Base-by-base conservation (phyloP, 2,329 filamentous ascomycete genomes). In the Hypoxylon sp. region DNA sequence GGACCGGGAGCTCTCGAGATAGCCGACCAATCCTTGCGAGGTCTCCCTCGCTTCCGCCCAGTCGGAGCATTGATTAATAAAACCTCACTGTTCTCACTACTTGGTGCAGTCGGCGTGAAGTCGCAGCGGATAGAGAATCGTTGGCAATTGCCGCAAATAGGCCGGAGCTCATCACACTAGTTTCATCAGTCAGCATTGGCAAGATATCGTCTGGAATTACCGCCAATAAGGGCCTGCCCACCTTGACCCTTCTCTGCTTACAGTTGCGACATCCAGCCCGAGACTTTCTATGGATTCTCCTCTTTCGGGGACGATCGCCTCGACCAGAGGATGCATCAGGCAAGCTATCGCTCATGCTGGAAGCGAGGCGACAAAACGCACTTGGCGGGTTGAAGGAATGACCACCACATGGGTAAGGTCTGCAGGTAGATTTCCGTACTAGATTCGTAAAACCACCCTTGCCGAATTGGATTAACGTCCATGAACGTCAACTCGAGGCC, bases 121-220 rank as follows among this genome's bases (percentile, higher is more conserved):
- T 49, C 50, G 16, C 50, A 54, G 20, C 32, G 24, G 3, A 54
- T 30, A 16, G 44, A 38, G 14, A 54, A 49, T 32, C 30, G 40
- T 18, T 36, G 33, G 42, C 58, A 61, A 33, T 42, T 54, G 8
- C 33, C 32, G 44, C 58, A 61, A 22, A 22, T 48, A 18, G 58
- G 58, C 18, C 49, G 54, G 11, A 40, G 14, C 24, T 61, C 58
- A 48, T 61, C 50, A 33, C 58, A 61, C 58, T 61, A 45, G 2
- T 42, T 2, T 30, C 16, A 30, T 36, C 36, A 16, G 22, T 42
- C 26, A 32, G 33, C 20, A 42, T 28, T 32, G 33, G 33, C 33
- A 6, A n/a, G 33, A 38, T 38, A 14, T 38, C 14, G 33, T 38
- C 16, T 38, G 33, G 16, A n/a, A 7, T 38, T 14, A 12, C 24